phyloP scores from a whole-genome alignment of 2,329 filamentous ascomycete genomes.

The Exophiala calicioides region DNA sequence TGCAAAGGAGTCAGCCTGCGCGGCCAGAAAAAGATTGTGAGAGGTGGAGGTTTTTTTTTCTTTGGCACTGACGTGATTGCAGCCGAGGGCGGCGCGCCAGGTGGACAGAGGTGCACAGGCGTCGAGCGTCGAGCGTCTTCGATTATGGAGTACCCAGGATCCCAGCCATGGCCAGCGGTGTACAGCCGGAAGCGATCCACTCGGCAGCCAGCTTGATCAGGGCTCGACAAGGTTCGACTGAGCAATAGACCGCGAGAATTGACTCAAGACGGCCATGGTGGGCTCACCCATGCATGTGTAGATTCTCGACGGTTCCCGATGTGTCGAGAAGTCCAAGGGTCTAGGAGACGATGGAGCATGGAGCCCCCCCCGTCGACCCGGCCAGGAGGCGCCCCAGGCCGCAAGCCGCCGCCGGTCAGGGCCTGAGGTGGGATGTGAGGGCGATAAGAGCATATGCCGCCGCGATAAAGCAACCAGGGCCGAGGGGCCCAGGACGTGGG shows the following conservation, averaged over 20 bases:
- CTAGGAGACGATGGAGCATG: too few species aligned
- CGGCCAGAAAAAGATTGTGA: slow-evolving; percentile 7
- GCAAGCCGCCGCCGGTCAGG: background rate
- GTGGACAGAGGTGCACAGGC: slow-evolving; percentile 1
- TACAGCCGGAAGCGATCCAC: slow-evolving; percentile 17
- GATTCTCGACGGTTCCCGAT: background rate
- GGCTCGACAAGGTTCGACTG: slow-evolving; percentile 5
- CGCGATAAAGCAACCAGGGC: too few species aligned
- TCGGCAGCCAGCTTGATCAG: slow-evolving; percentile 9
- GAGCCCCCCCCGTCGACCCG: too few species aligned
- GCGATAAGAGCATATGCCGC: slow-evolving; percentile 10
- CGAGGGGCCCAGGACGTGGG: too few species aligned
- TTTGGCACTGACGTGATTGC: slow-evolving; percentile 25
- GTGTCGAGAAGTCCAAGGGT: too few species aligned
- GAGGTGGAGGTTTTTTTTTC: background rate
- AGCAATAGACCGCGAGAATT: slow-evolving; percentile 1
- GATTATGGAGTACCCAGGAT: too few species aligned
- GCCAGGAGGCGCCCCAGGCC: background rate
- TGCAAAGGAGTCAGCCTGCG: slow-evolving; percentile 26
- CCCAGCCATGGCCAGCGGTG: slow-evolving; percentile 8
- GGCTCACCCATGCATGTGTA: too few species aligned
- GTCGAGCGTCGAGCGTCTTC: slow-evolving; percentile 1
- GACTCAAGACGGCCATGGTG: too few species aligned
- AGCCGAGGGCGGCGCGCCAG: slow-evolving; percentile 2
- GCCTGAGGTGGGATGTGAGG: slow-evolving; percentile 12